Conservation (phyloP, 225 moss, liverwort and hornwort genomes). For the Pseudoscleropodium purum region DNA sequence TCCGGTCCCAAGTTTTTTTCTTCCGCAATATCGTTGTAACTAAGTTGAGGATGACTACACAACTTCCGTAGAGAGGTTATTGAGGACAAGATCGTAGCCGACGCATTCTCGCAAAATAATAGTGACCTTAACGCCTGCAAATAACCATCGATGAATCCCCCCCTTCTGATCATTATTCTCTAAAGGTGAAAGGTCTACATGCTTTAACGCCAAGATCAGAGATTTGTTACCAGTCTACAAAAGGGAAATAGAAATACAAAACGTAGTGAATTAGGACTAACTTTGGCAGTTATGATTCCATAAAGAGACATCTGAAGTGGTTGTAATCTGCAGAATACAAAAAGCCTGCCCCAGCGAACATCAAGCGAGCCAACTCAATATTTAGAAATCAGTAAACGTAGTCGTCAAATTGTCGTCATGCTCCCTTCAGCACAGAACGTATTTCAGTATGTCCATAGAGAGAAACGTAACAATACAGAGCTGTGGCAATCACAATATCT, state of each 20-base stretch:
- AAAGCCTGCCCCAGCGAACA: slow-evolving; percentile 36
- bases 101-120: slow-evolving; percentile 35
- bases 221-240: background rate
- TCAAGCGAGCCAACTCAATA: background rate
- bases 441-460: background rate
- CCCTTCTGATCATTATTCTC: background rate
- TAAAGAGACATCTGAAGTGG: slow-evolving; percentile 58
- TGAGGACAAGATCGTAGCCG: slow-evolving; percentile 62
- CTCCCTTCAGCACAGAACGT: background rate
- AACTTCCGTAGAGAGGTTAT: slow-evolving; percentile 77
- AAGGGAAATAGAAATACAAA: background rate
- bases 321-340: slow-evolving; percentile 79
- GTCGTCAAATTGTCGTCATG: background rate
- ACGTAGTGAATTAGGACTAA: slow-evolving; percentile 6
- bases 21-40: slow-evolving; percentile 26
- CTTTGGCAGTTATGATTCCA: slow-evolving; percentile 49
- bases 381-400: background rate
- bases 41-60: slow-evolving; percentile 77
- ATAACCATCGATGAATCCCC: background rate
- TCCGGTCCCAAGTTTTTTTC: slow-evolving; percentile 11
- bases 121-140: slow-evolving; percentile 47
- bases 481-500: background rate
- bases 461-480: background rate
- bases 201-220: background rate
- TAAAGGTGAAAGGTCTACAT: background rate